phyloP scores from a whole-genome alignment of 768 basidiomycete species.

The Auriscalpium orientale region DNA sequence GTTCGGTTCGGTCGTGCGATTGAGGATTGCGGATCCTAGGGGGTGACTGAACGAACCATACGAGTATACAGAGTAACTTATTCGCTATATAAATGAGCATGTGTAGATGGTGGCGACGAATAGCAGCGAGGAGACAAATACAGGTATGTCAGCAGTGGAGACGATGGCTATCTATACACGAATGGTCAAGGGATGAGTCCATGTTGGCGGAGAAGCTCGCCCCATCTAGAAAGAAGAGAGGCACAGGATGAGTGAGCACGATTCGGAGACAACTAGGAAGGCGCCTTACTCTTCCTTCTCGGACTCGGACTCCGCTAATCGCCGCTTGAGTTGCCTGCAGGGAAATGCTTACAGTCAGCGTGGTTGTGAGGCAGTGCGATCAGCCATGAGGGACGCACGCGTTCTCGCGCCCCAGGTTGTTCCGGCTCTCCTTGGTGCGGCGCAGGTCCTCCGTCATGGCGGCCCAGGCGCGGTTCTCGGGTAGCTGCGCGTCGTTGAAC shows the following conservation, averaged over 20 bases:
- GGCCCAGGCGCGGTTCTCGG: constrained; percentile 77
- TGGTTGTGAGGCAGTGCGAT: neutral
- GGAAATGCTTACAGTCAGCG: neutral
- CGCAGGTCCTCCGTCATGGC: constrained; percentile 68
- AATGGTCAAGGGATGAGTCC: constrained; percentile 33
- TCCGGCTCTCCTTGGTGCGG: constrained; percentile 68
- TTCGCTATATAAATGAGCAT: constrained; percentile 13
- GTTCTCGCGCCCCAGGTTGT: constrained; percentile 71
- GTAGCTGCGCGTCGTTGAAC: constrained; percentile 79
- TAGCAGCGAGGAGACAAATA: neutral
- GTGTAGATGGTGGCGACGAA: neutral
- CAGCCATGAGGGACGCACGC: constrained; percentile 41
- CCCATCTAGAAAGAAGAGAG: constrained; percentile 43
- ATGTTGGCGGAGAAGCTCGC: constrained; percentile 44
- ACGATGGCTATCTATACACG: no score
- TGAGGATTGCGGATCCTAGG: no score
- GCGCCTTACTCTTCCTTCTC: constrained; percentile 72
- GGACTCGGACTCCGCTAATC: constrained; percentile 60
- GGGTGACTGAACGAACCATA: no score
- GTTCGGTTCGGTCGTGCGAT: no score
- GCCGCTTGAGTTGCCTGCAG: constrained; percentile 59
- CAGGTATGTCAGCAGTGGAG: neutral
- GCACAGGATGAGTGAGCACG: no score
- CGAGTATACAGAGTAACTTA: constrained; percentile 5
- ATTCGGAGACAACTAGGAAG: neutral